Conservation (phyloP, 768 basidiomycete genomes). For the Rubroboletus satanas region DNA sequence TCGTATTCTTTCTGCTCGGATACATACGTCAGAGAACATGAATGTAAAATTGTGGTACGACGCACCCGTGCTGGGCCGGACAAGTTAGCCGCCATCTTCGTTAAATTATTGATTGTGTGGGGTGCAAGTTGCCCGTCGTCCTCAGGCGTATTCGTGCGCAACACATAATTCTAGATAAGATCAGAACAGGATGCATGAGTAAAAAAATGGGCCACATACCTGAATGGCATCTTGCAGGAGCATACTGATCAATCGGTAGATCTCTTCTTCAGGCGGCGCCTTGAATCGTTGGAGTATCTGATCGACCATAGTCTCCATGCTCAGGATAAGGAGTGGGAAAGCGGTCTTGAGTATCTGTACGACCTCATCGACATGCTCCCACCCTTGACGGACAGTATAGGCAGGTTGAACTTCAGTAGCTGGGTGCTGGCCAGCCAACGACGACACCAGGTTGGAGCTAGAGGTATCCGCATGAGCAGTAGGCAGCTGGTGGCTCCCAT, state of each 20-base stretch:
- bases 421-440: slow-evolving; percentile 16
- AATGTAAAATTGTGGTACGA: not conserved
- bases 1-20: slow-evolving; percentile 75
- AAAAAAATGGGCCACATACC: slow-evolving; percentile 40
- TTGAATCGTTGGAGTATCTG: slow-evolving; percentile 91
- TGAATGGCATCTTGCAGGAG: slow-evolving; percentile 83
- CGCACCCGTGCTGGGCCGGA: slow-evolving; percentile 55
- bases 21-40: not conserved
- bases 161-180: slow-evolving; percentile 54
- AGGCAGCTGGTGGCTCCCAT: slow-evolving; percentile 23
- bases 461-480: slow-evolving; percentile 18
- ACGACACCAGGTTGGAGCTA: slow-evolving; percentile 3
- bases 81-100: slow-evolving; percentile 59
- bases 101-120: slow-evolving; percentile 52
- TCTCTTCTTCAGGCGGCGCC: slow-evolving; percentile 84
- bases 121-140: slow-evolving; percentile 64
- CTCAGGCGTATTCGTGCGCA: slow-evolving; percentile 59
- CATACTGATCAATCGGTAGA: slow-evolving; percentile 86
- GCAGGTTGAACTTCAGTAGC: slow-evolving; percentile 21
- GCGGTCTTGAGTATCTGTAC: slow-evolving; percentile 92
- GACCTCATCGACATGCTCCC: slow-evolving; percentile 91
- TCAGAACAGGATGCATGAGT: not conserved
- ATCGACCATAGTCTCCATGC: slow-evolving; percentile 96
- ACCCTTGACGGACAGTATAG: slow-evolving; percentile 59
- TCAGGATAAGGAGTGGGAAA: slow-evolving; percentile 90